Base-by-base conservation (phyloP, 352 stramenopile genomes). In the Phytophthora macrochlamydospora region DNA sequence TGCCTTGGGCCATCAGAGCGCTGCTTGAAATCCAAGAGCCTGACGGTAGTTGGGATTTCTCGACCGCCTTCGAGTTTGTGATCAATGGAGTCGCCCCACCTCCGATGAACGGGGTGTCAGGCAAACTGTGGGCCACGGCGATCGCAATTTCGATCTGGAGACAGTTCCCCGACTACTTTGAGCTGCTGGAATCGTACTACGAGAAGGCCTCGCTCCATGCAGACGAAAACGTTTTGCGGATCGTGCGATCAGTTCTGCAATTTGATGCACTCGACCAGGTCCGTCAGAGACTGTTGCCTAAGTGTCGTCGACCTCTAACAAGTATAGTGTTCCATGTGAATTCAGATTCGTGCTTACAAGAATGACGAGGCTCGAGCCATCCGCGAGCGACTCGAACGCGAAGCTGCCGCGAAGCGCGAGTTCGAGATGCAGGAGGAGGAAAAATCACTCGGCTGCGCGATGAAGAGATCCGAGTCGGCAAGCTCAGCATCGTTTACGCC, bases 11-110 rank as follows among this genome's bases (percentile, higher is more conserved):
- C 43, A 66, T 91, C 32, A 45, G 70, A 48, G 75, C 75, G 12
- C 62, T 92, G 8, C 24, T 80, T 0, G 69, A 75, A 40, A 66
- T 86, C 1, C 83, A 92, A 45, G 70, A 84, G n/a, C 50, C 73
- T 2, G 80, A 92, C 37, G 83, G 83, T 28, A 92, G 83, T 65
- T 92, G 83, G 81, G 46, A 60, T 46, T 92, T 79, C 50, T 79
- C 81, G 4, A 78, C 64, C 18, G 81, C 71, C 33, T 90, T 92
- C 51, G 58, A 75, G 43, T 89, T 75, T 46, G 72, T 86, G 30
- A 59, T 92, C 56, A 76, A 89, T 31, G 72, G 66, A 28, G 66
- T 75, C 2, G 78, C 77, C 0, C 61, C 78, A 24, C 71, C 64
- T 32, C 81, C 84, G 2, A 64, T 71, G 2, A 67, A 81, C 2